Evolutionary conservation across 2,329 filamentous ascomycete genomes (phyloP), one percentile per base, ranked within the genome.

Genomic region (Ilyonectria mors-panacis): DNA sequence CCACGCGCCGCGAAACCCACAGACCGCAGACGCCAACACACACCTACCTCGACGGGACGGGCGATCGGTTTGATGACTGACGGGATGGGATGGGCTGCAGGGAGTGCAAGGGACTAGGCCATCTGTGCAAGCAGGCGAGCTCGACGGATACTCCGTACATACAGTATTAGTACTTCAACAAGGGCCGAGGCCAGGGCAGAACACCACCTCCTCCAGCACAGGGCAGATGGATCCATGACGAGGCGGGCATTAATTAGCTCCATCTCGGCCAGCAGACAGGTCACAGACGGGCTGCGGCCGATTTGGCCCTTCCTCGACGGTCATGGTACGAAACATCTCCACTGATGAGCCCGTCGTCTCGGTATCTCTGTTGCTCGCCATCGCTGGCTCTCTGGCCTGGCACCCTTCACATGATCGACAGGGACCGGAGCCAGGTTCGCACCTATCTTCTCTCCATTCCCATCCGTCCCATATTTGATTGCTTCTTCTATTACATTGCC

Each of bases 1-100:
- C 57, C 64, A 50, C 65, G 54, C 60, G 45, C 28, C 39, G 21
- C 28, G 15, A 56, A 45, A 60, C 57, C 53, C 59, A 63, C 59
- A 54, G 53, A 54, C 59, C 51, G 30, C 47, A 57, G 54, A 39
- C 37, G 37, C 37, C 37, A 42, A 56, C 19, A n/a, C 35, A 59
- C 56, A 55, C 59, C 51, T 62, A 50, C 39, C 59, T 63, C 53
- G 59, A 56, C 44, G 47, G 55, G 64, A 59, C 50, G 47, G 42
- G 44, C 59, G 33, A 57, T 58, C 54, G 39, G 50, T 39, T 28
- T 39, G 53, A 56, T 45, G 56, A 53, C 57, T 56, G 57, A 59
- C 54, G 55, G 13, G 59, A 56, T 33, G 51, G 35, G 59, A 56
- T 33, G 51, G 35, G n/a, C 17, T 17, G n/a, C 33, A 47, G 37